Base-by-base conservation (phyloP, 2,329 filamentous ascomycete genomes). In the Diaporthe humulicola region DNA sequence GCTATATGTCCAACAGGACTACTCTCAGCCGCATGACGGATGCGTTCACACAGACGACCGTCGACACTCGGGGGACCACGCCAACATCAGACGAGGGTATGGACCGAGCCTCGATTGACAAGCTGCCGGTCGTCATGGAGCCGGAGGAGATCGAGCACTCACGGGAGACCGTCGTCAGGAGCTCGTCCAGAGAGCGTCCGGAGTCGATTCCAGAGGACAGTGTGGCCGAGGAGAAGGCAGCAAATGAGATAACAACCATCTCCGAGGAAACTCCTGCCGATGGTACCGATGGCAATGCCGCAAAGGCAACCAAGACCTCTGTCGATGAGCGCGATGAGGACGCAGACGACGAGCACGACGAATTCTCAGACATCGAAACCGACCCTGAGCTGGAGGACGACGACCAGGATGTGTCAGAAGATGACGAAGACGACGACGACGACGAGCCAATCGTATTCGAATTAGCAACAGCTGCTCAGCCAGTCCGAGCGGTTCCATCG, bases 391-490 rank as follows among this genome's bases (percentile, higher is more conserved):
- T 70, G 25, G 58, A 79, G 15, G 79, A 84, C 33, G 81, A 83
- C 54, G 77, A 82, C 69, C 78, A 82, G 48, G 79, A 82, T 30
- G 81, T 81, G 10, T 86, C 88, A 25, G 86, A 86, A 14, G 84
- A 84, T 25, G 86, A 86, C 3, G 85, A 86, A 6, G 87, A 89
- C 2, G 87, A 88, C 1, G 90, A 88, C 1, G 90, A 94, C 77
- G 92, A 93, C 77, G 92, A 93, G 79, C 89, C 92, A 2, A 86
- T 95, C 45, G 89, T 95, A 40, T 93, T 92, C 75, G 92, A 94
- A 79, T 89, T 94, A 40, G 91, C 87, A 17, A 86, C 88, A 6
- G 87, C 90, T 22, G 86, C 88, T 28, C 88, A 90, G 76, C 88
- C 89, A 22, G 85, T 90, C 22, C 87, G 88, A 9, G 89, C 91